Percentiles rank a stretch among this genome's conserved stretches.
Evolutionary conservation across 1,284 basidiomycete genomes (phyloP).

Genomic region (Porogramme epimiltina): DNA sequence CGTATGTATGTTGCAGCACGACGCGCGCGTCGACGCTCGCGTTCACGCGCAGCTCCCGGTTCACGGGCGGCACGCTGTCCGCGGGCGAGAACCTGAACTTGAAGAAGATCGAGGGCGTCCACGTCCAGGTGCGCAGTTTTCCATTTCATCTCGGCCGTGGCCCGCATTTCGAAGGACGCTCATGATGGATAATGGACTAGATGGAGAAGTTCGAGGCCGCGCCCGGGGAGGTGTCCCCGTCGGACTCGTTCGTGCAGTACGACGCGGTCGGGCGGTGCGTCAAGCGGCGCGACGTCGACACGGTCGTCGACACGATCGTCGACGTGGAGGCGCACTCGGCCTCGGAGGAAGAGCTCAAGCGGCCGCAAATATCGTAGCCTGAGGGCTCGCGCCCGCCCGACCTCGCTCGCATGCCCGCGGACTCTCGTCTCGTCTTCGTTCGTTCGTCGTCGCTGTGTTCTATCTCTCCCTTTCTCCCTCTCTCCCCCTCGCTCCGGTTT

Average conservation of each 20-base stretch:
- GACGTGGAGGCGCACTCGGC: constrained; percentile 57
- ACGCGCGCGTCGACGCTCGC: constrained; percentile 40
- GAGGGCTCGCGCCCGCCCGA: too few relatives aligned
- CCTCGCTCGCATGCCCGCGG: too few relatives aligned
- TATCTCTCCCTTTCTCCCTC: background rate
- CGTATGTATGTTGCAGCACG: constrained; percentile 20
- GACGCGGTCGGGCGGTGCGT: constrained; percentile 52
- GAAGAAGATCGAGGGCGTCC: constrained; percentile 43
- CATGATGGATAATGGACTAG: too few relatives aligned
- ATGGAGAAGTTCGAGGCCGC: constrained; percentile 60
- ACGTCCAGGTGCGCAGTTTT: constrained; percentile 45
- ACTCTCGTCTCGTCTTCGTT: background rate
- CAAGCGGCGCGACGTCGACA: constrained; percentile 34
- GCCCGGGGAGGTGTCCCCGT: constrained; percentile 29
- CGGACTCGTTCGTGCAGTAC: constrained; percentile 45
- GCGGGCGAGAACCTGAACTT: constrained; percentile 35
- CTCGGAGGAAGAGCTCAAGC: constrained; percentile 66
- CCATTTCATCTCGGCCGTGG: background rate
- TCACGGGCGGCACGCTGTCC: constrained; percentile 32
- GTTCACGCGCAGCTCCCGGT: constrained; percentile 29
- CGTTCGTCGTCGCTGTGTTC: background rate
- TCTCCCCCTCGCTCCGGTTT: background rate
- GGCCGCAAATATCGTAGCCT: constrained; percentile 26
- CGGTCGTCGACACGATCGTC: constrained; percentile 41
- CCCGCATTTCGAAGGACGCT: too few relatives aligned